Percentiles rank a stretch among this genome's conserved stretches.
Conservation (phyloP, 2,329 filamentous ascomycete species). For the Trichoderma endophyticum region DNA sequence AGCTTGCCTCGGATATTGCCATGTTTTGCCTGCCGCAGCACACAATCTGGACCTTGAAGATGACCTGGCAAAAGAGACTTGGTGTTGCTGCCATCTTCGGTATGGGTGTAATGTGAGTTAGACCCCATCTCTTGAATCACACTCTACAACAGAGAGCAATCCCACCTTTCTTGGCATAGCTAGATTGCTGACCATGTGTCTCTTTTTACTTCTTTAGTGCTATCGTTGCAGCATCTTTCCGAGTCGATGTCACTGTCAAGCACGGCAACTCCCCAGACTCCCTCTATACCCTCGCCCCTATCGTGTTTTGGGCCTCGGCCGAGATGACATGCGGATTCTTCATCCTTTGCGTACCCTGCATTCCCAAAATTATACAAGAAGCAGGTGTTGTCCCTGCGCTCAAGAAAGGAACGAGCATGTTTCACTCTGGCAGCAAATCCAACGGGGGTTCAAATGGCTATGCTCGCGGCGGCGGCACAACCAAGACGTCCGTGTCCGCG, state of each 20-base stretch:
- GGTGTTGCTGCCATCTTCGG: constrained; percentile 2
- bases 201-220: not conserved
- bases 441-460: not conserved
- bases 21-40: not conserved
- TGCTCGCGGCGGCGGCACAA: not conserved
- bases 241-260: not conserved
- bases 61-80: not conserved
- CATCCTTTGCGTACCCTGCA: not conserved
- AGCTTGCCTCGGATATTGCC: not conserved
- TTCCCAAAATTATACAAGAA: constrained; percentile 2
- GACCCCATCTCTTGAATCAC: not conserved
- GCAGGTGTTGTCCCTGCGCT: not conserved
- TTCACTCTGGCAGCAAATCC: not conserved
- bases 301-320: not conserved
- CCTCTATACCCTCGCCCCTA: not conserved
- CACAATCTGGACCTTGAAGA: not conserved
- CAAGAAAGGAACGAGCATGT: not conserved
- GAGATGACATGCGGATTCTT: constrained; percentile 6
- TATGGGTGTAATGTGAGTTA: constrained; percentile 4
- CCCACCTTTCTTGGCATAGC: too few species aligned
- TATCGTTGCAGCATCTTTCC: not conserved
- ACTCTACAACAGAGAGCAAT: too few species aligned
- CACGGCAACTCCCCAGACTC: not conserved
- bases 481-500: not conserved
- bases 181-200: too few species aligned